These are phyloP conservation scores for Kwoniella bestiolae DNA, from an alignment of 768 basidiomycete genomes.

Conservation along the genomic window DNA sequence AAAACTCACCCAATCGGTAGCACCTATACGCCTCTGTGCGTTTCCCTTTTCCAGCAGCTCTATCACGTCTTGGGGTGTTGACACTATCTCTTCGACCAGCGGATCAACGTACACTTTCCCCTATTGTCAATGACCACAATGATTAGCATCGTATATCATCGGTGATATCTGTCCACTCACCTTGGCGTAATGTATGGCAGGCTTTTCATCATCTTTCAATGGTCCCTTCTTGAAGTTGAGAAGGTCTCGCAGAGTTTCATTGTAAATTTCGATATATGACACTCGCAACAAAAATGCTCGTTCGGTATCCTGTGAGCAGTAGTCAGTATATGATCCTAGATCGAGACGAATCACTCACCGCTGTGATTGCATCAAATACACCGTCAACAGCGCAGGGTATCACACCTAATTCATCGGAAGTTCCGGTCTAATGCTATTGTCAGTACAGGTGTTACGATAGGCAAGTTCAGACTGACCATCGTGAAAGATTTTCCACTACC, in stretches of 20 bases:
- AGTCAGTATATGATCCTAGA: background rate
- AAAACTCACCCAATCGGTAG: conserved; percentile 54
- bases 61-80: conserved; percentile 77
- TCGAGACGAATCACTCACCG: conserved; percentile 28
- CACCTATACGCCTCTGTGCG: conserved; percentile 45
- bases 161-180: conserved; percentile 28
- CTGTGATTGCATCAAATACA: conserved; percentile 55
- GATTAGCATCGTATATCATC: no score
- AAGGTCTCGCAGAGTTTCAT: conserved; percentile 54
- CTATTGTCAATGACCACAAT: conserved; percentile 24
- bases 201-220: conserved; percentile 50
- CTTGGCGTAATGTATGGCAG: conserved; percentile 51
- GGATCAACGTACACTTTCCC: conserved; percentile 55
- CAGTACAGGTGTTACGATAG: background rate
- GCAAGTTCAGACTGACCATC: conserved; percentile 35
- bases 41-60: conserved; percentile 67
- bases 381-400: conserved; percentile 56
- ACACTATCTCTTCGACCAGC: conserved; percentile 70
- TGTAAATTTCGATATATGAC: conserved; percentile 57
- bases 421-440: conserved; percentile 40
- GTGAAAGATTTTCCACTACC: conserved; percentile 54
- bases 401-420: conserved; percentile 48
- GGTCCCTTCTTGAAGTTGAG: conserved; percentile 50
- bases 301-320: conserved; percentile 42
- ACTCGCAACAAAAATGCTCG: conserved; percentile 53